These are phyloP conservation scores for Irpex sp. DNA, from an alignment of 1,284 basidiomycete genomes.

Conservation along the genomic window DNA sequence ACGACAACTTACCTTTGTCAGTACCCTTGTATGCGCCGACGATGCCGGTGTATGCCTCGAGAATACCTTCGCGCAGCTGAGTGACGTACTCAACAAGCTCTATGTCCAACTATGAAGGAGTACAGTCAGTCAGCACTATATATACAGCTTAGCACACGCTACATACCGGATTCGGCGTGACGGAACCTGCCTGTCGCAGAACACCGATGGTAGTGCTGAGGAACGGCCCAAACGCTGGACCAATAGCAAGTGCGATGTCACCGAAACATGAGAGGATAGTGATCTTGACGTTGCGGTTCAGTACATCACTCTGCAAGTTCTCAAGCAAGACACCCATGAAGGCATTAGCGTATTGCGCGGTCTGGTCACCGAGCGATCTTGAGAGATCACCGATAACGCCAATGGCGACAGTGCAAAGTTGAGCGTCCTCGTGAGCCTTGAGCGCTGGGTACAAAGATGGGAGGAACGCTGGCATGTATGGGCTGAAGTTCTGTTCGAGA, in stretches of 20 bases:
- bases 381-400: constrained; percentile 96
- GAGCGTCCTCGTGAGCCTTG: constrained; percentile 91
- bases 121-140: constrained; percentile 5
- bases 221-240: constrained; percentile 85
- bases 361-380: constrained; percentile 84
- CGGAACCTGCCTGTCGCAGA: constrained; percentile 84
- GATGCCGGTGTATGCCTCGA: constrained; percentile 96
- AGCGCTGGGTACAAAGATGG: constrained; percentile 91
- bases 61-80: constrained; percentile 89
- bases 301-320: constrained; percentile 87
- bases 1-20: constrained; percentile 57
- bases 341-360: constrained; percentile 77
- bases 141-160: constrained; percentile 12
- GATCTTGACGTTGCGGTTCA: constrained; percentile 96
- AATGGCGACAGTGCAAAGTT: constrained; percentile 93
- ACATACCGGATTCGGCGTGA: constrained; percentile 82
- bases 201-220: constrained; percentile 90
- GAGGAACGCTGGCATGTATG: constrained; percentile 89
- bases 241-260: constrained; percentile 94
- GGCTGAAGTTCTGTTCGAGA: constrained; percentile 81
- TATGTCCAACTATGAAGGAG: constrained; percentile 63
- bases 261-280: constrained; percentile 95
- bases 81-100: constrained; percentile 93
- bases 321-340: constrained; percentile 93
- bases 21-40: constrained; percentile 88